Evolutionary conservation across 805 yeast species (phyloP), one percentile per base, ranked within the genome.

Genomic region (Pichia paraexigua): DNA sequence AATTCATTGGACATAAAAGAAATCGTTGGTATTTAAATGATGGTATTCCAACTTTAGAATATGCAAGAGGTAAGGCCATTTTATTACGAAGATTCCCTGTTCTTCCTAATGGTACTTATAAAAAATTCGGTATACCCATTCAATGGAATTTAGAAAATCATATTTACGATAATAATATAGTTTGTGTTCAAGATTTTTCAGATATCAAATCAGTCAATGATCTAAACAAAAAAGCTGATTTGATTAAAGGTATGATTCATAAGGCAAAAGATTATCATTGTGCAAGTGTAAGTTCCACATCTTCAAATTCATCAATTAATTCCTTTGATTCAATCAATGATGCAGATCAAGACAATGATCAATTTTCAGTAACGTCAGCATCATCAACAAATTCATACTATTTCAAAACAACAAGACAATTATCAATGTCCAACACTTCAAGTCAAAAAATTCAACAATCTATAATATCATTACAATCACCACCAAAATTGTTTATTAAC

Each of bases 81-180:
- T 65, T 86, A 43, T 81, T 86, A 64, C 73, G 94, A 62, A 75
- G 94, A 62, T 86, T 85, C 60, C 86, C 85, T n/a, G 80, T 80
- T 39, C 67, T 71, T 24, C 70, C 80, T 57, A 72, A 74, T 35
- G 70, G 73, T 25, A 47, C 52, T 18, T 58, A 60, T 46, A 53
- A 54, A 40, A 63, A 73, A 35, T 79, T 75, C 58, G 94, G 94
- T 12, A 77, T 85, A 53, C 82, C 83, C 32, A 90, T 90, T 13
- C 66, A 80, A 4, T 86, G 92, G 91, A 58, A 66, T 32, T 82
- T 83, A 67, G 83, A 84, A 65, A 75, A 85, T 55, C 72, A 79
- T 10, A 78, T 78, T 53, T 88, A 83, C 59, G 87, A 83, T 62
- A 70, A 84, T 49, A 86, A 85, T 12, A 37, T 60, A 3, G 71